Conservation (phyloP, 257 asterid genomes). For the Penstemon barbatus region DNA sequence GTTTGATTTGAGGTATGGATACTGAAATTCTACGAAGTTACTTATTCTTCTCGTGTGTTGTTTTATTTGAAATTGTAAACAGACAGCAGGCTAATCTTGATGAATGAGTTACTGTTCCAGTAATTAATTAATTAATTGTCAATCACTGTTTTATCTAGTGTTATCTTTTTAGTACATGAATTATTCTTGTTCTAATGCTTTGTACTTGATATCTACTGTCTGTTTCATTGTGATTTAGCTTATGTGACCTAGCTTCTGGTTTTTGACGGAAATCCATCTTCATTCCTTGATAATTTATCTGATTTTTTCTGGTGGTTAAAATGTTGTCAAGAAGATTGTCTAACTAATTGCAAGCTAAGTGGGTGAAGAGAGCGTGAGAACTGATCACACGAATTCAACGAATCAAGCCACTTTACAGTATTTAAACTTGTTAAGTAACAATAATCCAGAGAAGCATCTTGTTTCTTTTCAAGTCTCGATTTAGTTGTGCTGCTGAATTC, state of each 20-base stretch:
- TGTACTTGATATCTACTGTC: not conserved
- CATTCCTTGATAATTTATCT: not conserved
- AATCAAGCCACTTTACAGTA: not conserved
- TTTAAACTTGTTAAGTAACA: not conserved
- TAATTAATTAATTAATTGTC: not conserved
- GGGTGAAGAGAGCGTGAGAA: not conserved
- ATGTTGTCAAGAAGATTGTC: not conserved
- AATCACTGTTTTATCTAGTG: not conserved
- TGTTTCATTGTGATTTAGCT: not conserved
- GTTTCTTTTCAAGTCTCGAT: not conserved
- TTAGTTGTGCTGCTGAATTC: not conserved
- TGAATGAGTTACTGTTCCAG: not conserved
- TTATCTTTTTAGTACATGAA: not conserved
- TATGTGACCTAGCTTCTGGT: not conserved
- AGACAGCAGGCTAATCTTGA: constrained; percentile 17
- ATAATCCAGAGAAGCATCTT: not conserved
- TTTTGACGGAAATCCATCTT: constrained; percentile 6
- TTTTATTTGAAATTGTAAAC: not conserved
- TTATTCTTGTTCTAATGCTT: not conserved
- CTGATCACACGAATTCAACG: not conserved
- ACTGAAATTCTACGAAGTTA: constrained; percentile 20
- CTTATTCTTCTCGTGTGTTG: constrained; percentile 21
- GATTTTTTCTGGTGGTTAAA: constrained; percentile 10
- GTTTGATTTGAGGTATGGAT: constrained; percentile 81
- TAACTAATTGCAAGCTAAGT: not conserved